A percentile compares a stretch with the other conserved stretches of the same genome.
phyloP scores from a whole-genome alignment of 306 rosid genomes.

The Pyrus pyrifolia region DNA sequence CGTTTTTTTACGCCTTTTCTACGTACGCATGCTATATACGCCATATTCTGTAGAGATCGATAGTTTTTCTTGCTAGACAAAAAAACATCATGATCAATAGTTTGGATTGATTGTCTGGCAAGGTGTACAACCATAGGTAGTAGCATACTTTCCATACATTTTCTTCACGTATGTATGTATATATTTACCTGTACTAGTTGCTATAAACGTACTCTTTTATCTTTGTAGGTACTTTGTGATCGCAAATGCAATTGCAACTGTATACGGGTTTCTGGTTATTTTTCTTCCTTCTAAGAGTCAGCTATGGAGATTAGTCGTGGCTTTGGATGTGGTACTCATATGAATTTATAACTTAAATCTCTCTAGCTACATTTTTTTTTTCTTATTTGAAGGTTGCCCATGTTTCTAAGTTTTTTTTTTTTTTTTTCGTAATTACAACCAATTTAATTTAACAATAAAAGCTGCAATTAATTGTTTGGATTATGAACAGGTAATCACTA shows the following conservation, averaged over 20 bases:
- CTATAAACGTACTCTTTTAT: background rate
- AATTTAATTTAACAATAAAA: background rate
- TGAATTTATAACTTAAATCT: background rate
- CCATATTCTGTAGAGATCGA: background rate
- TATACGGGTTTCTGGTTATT: constrained; percentile 62
- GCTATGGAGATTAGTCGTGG: constrained; percentile 70
- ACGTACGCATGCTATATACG: no score
- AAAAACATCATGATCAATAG: background rate
- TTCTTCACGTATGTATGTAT: no score
- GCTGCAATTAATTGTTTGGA: background rate
- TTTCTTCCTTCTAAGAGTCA: constrained; percentile 60
- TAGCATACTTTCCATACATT: background rate
- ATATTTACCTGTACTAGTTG: background rate
- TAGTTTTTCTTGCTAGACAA: background rate
- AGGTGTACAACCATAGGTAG: background rate
- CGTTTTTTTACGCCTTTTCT: background rate
- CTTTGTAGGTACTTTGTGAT: constrained; percentile 58
- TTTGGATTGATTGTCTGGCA: background rate
- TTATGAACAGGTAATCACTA: constrained; percentile 40
- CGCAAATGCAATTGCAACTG: constrained; percentile 55
- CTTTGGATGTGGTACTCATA: constrained; percentile 56
- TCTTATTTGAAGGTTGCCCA: background rate
- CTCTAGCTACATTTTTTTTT: background rate
- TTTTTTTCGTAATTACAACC: no score
- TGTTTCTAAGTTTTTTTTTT: no score